phyloP scores from a whole-genome alignment of 306 rosid genomes.

The Pterocarpus macrocarpus region DNA sequence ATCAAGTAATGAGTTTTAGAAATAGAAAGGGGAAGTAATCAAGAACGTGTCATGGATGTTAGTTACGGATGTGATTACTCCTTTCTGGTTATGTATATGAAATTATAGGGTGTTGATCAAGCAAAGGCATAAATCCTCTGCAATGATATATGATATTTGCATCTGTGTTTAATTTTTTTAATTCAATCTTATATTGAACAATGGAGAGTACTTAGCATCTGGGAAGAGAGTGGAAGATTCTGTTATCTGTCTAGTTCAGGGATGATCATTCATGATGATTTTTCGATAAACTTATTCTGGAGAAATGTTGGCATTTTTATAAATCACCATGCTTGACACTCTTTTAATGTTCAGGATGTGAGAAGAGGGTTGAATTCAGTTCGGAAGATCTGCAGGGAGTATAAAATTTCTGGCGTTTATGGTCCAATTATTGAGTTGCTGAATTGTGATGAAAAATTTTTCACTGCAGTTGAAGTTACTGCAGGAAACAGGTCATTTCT shows the following conservation, averaged over 20 bases:
- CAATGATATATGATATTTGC: constrained; percentile 30
- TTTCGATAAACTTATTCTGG: constrained; percentile 9
- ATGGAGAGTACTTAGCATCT: background rate
- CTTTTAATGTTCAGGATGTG: constrained; percentile 73
- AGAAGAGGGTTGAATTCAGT: constrained; percentile 96
- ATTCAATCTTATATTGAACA: background rate
- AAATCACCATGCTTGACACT: constrained; percentile 11
- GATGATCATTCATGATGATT: constrained; percentile 26
- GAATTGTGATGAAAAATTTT: constrained; percentile 89
- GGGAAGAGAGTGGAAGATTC: constrained; percentile 1
- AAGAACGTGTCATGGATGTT: constrained; percentile 10
- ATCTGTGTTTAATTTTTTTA: background rate
- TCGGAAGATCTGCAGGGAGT: constrained; percentile 79
- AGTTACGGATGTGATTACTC: background rate
- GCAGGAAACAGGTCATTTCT: constrained; percentile 89
- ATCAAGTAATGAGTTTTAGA: constrained; percentile 9
- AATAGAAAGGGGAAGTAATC: background rate
- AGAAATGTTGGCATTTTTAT: constrained; percentile 2
- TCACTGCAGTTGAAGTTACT: constrained; percentile 96
- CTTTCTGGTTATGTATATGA: background rate
- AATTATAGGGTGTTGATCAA: background rate
- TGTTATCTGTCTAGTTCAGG: constrained; percentile 17
- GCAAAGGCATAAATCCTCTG: background rate
- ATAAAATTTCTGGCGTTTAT: constrained; percentile 77
- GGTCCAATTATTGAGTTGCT: constrained; percentile 97